These are phyloP conservation scores for Torulaspora maleeae DNA, from an alignment of 805 yeast species.

Conservation along the genomic window DNA sequence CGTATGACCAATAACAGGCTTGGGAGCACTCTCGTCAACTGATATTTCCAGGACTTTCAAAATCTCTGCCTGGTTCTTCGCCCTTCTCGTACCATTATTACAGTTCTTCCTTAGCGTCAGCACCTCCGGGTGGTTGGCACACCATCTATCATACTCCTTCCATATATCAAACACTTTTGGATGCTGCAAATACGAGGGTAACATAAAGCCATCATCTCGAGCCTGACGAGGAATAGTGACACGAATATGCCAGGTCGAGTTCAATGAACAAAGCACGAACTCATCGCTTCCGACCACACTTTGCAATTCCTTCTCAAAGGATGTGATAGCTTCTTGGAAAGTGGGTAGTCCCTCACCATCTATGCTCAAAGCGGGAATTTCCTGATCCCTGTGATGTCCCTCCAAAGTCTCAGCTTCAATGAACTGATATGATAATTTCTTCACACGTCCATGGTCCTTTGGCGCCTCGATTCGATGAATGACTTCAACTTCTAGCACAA, in stretches of 20 bases:
- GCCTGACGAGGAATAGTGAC: conserved; percentile 80
- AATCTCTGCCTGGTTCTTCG: conserved; percentile 11
- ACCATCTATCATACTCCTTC: conserved; percentile 71
- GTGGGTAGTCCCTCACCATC: conserved; percentile 51
- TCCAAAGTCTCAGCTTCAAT: conserved; percentile 51
- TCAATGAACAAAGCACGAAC: conserved; percentile 62
- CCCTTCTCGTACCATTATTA: conserved; percentile 5
- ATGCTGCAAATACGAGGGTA: conserved; percentile 72
- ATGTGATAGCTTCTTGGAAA: conserved; percentile 57
- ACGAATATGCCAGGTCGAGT: conserved; percentile 63
- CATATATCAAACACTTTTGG: conserved; percentile 73
- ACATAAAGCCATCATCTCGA: conserved; percentile 61
- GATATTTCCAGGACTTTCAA: conserved; percentile 14
- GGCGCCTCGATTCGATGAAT: conserved; percentile 25
- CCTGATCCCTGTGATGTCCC: conserved; percentile 41
- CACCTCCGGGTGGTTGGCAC: conserved; percentile 48
- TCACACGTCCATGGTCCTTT: conserved; percentile 63
- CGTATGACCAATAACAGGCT: conserved; percentile 18
- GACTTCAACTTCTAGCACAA: conserved; percentile 25
- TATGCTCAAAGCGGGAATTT: conserved; percentile 48
- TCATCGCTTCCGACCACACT: conserved; percentile 42
- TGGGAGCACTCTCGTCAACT: not conserved
- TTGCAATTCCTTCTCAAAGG: conserved; percentile 49
- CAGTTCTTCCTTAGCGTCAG: conserved; percentile 14
- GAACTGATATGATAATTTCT: conserved; percentile 63